Conservation (phyloP, 306 rosid species). For the cucumber (Cucumis sativus) region DNA sequence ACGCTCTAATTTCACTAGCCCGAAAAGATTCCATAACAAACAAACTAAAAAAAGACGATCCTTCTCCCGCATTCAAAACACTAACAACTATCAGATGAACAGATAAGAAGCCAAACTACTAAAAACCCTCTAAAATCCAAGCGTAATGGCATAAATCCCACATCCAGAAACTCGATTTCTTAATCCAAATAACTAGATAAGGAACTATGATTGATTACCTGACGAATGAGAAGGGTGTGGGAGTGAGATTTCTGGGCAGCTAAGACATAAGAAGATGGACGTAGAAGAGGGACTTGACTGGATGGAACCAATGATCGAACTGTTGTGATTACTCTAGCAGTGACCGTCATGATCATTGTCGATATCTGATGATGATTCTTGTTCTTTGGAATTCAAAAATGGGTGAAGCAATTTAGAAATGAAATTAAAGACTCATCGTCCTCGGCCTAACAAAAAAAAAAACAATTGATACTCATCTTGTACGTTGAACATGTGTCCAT, state of each 20-base stretch:
- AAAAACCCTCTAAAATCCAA: conserved; percentile 28
- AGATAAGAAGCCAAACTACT: too few relatives aligned
- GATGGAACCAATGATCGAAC: not conserved
- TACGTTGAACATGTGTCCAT: too few relatives aligned
- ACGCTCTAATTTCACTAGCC: too few relatives aligned
- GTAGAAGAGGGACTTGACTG: not conserved
- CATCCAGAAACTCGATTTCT: not conserved
- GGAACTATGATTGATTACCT: not conserved
- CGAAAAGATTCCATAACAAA: too few relatives aligned
- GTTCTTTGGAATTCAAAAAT: not conserved
- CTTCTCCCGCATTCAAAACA: too few relatives aligned
- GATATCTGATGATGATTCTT: not conserved
- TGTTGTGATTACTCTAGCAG: not conserved
- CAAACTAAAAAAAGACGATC: too few relatives aligned
- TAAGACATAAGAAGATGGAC: not conserved
- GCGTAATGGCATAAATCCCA: not conserved
- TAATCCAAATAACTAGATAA: not conserved
- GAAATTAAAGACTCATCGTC: too few relatives aligned
- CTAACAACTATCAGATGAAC: too few relatives aligned
- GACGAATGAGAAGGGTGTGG: conserved; percentile 3
- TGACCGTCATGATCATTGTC: not conserved
- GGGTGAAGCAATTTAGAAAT: not conserved
- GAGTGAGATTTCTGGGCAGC: not conserved
- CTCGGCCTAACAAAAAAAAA: too few relatives aligned
- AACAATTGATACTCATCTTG: not conserved